These are phyloP conservation scores for Aspergillus sparsus DNA, from an alignment of 495 filamentous ascomycete species.

Conservation along the genomic window DNA sequence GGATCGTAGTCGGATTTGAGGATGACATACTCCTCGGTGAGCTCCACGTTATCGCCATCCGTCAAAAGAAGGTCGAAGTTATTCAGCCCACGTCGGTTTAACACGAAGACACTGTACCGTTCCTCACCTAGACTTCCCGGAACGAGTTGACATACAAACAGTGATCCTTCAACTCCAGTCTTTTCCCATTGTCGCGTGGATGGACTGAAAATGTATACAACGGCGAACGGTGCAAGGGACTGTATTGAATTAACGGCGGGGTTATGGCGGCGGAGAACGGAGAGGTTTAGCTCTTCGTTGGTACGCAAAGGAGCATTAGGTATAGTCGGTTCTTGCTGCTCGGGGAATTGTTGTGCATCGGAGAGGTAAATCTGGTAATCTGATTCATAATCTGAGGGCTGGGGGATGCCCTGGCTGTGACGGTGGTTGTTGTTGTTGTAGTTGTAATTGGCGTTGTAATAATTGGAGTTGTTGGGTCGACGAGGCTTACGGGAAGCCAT, in stretches of 20 bases:
- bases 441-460: constrained; percentile 35
- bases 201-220: constrained; percentile 73
- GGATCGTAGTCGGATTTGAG: constrained; percentile 44
- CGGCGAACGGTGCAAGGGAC: constrained; percentile 74
- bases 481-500: constrained; percentile 43
- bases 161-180: constrained; percentile 70
- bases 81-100: constrained; percentile 61
- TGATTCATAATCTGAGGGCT: constrained; percentile 69
- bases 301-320: constrained; percentile 55
- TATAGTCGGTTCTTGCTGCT: constrained; percentile 29
- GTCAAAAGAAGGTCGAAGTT: constrained; percentile 58
- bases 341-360: constrained; percentile 34
- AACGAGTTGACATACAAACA: constrained; percentile 74
- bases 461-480: constrained; percentile 34
- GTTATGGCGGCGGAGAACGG: constrained; percentile 73
- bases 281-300: constrained; percentile 80
- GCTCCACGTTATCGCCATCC: constrained; percentile 56
- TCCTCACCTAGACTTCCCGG: constrained; percentile 45
- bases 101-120: constrained; percentile 59
- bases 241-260: constrained; percentile 66
- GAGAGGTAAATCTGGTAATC: constrained; percentile 46
- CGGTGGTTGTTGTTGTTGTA: constrained; percentile 38
- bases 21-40: constrained; percentile 63
- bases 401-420: constrained; percentile 30
- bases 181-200: constrained; percentile 71